Conservation (phyloP, 371 early-diverging fungal species). For the Thermomucor indicae-seudaticae region DNA sequence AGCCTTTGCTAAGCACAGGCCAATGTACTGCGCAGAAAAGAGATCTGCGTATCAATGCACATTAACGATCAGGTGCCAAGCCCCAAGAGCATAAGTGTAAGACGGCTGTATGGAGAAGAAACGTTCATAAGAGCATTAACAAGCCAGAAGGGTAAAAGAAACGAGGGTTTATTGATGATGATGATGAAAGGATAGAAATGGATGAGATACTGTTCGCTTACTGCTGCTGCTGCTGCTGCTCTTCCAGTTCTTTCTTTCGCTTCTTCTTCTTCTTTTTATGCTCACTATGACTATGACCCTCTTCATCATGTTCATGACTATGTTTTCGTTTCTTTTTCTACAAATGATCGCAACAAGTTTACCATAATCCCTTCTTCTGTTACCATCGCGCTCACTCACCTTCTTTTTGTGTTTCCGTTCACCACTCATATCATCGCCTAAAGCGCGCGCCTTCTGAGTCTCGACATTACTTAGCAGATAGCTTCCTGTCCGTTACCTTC, state of each 20-base stretch:
- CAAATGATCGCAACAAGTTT: background rate
- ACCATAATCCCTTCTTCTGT: background rate
- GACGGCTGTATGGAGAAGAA: too few species aligned
- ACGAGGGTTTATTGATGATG: background rate
- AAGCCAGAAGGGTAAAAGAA: background rate
- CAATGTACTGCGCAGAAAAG: too few species aligned
- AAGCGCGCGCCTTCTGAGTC: too few species aligned
- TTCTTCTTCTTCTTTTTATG: constrained; percentile 61
- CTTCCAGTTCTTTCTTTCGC: constrained; percentile 22
- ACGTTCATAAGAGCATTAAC: background rate
- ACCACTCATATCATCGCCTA: constrained; percentile 38
- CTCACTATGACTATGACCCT: constrained; percentile 46
- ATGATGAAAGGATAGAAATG: background rate
- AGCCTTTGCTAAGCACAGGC: too few species aligned
- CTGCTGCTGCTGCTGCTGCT: background rate
- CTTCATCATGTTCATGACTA: constrained; percentile 56
- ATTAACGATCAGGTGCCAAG: too few species aligned
- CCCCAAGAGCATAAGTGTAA: too few species aligned
- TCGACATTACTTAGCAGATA: too few species aligned
- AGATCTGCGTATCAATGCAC: too few species aligned
- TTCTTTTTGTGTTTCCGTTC: constrained; percentile 61
- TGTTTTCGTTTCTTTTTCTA: constrained; percentile 68
- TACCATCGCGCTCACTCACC: constrained; percentile 20
- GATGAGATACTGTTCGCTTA: too few species aligned
- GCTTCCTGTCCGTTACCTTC: too few species aligned